Conservation (phyloP, 2,329 filamentous ascomycete species). For the Trichoderma semiorbis region DNA sequence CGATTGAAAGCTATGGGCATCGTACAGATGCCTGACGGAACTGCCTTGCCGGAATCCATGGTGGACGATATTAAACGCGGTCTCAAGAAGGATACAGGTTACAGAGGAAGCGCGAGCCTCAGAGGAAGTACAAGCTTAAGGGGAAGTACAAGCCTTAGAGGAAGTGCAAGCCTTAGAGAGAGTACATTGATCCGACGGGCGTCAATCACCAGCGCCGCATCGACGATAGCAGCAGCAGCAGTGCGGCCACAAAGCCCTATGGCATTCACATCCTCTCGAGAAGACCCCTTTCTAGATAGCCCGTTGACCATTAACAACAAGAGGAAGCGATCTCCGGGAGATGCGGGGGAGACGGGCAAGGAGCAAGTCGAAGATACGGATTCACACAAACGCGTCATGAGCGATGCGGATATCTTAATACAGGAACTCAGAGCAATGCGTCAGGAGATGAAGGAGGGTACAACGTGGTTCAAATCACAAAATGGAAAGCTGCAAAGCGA, state of each 20-base stretch:
- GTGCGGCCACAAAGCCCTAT: slow-evolving; percentile 1
- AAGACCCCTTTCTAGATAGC: not conserved
- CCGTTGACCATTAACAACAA: slow-evolving; percentile 21
- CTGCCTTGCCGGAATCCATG: slow-evolving; percentile 50
- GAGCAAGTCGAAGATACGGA: not conserved
- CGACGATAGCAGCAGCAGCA: not conserved
- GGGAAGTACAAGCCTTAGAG: not conserved
- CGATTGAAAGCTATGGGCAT: slow-evolving; percentile 49
- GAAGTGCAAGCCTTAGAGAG: not conserved
- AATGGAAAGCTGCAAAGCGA: slow-evolving; percentile 41
- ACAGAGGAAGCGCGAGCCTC: not conserved
- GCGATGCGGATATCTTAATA: slow-evolving; percentile 39
- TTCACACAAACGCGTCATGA: slow-evolving; percentile 40
- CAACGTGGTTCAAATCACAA: slow-evolving; percentile 46
- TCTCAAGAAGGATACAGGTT: slow-evolving; percentile 37
- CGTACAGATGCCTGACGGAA: slow-evolving; percentile 51
- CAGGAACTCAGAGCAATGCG: slow-evolving; percentile 41
- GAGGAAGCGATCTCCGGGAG: slow-evolving; percentile 23
- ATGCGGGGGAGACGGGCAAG: slow-evolving; percentile 15
- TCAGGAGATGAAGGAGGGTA: slow-evolving; percentile 45
- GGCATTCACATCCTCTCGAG: not conserved
- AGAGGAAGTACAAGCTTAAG: not conserved
- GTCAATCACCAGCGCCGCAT: slow-evolving; percentile 4
- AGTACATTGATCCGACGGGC: slow-evolving; percentile 26
- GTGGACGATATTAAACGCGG: slow-evolving; percentile 43